Evolutionary conservation across 2,329 filamentous ascomycete species (phyloP), one percentile per base, ranked within the genome.

Genomic region (Ascochyta fabae): DNA sequence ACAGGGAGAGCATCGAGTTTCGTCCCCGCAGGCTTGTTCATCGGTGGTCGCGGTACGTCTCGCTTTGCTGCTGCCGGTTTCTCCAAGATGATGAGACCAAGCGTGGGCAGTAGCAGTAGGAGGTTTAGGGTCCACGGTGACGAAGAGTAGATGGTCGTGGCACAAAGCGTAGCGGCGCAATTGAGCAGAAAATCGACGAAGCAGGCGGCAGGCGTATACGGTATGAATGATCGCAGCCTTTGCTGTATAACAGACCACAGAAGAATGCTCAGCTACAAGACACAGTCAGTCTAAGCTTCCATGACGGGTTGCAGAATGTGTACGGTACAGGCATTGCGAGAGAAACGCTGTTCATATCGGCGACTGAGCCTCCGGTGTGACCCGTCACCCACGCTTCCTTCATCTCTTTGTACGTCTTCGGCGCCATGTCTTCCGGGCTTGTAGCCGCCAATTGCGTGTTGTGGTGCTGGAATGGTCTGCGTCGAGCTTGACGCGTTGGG

Each of bases 351-450:
- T 93, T 94, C 79, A 99, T 93, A 75, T 99, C 95, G 65, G 83
- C 80, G 58, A 96, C 87, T 29, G 87, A 84, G 56, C 95, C 92
- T 36, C 95, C 95, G 6, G 89, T 88, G 27, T 96, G 86, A 74
- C 92, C 91, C 50, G 94, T 96, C 70, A 99, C 95, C 75, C 96
- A 96, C 72, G 92, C 92, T 81, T 96, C 93, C 80, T 99, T 99
- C 65, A 89, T 83, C 69, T 89, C 86, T 79, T 97, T 99, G 81
- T 97, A 96, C 77, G 83, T 88, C 48, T 74, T 73, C 34, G 65
- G 44, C 49, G 39, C 67, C 75, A 76, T 77, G 44, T 9, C 56
- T 16, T 19, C 35, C 22, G 59, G 16, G 40, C 45, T 47, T 36
- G 50, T 59, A 35, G 53, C 27, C 44, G 33, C 58, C 47, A 57